Conservation (phyloP, 1,284 basidiomycete species). For the Ustilago nuda region DNA sequence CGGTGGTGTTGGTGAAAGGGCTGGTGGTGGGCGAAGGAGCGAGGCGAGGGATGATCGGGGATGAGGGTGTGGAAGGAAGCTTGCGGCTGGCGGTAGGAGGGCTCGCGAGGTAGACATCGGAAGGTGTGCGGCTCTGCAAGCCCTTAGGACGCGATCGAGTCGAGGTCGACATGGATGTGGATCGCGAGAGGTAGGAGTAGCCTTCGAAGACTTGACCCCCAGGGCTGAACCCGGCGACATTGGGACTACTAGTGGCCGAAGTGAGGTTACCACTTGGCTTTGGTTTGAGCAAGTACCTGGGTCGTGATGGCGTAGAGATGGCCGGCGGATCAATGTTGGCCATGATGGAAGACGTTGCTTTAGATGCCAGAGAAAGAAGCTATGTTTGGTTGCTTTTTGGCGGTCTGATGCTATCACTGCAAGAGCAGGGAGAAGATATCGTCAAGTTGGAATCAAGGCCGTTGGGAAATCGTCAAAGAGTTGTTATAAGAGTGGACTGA, state of each 20-base stretch:
- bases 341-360: conserved; percentile 12
- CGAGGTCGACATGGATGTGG: conserved; percentile 58
- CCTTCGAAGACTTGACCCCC: conserved; percentile 58
- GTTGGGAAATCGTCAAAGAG: conserved; percentile 14
- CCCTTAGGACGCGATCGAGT: conserved; percentile 55
- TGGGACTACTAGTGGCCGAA: conserved; percentile 14
- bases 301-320: conserved; percentile 49
- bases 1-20: conserved; percentile 9
- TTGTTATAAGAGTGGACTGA: conserved; percentile 22
- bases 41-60: conserved; percentile 12
- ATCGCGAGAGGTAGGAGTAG: conserved; percentile 60
- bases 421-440: background rate
- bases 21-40: conserved; percentile 14
- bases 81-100: conserved; percentile 7
- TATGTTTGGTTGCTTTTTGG: background rate
- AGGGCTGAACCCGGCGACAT: conserved; percentile 59
- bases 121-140: conserved; percentile 27
- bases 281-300: conserved; percentile 31
- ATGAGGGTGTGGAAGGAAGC: conserved; percentile 25
- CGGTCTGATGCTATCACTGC: background rate
- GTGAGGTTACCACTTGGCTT: conserved; percentile 34
- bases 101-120: conserved; percentile 10
- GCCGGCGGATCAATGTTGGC: conserved; percentile 25
- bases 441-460: conserved; percentile 8
- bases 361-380: background rate